Conservation (phyloP, 2,329 filamentous ascomycete genomes). For the Aschersonia sp. region DNA sequence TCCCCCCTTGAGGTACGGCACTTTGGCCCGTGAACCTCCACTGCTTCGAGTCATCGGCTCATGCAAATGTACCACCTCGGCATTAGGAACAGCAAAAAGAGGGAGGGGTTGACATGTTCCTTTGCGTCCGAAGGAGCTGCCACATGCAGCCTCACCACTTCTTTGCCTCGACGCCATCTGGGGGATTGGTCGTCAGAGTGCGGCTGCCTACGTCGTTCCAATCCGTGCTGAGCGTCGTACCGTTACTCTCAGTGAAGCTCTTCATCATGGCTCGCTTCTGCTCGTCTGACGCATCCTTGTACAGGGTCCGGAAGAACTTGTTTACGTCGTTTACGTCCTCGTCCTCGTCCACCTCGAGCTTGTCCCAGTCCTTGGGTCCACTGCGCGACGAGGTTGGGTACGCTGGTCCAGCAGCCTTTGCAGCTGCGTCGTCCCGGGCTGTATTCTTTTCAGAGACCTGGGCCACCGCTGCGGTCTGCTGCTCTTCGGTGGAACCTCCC, state of each 20-base stretch:
- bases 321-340: slow-evolving; percentile 52
- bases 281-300: slow-evolving; percentile 61
- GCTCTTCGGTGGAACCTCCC: neutral
- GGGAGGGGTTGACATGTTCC: neutral
- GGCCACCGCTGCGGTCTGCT: no score
- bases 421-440: neutral
- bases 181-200: slow-evolving; percentile 57
- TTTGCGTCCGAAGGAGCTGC: neutral
- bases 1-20: no score
- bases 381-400: slow-evolving; percentile 80
- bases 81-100: no score
- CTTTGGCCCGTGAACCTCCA: no score
- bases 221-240: slow-evolving; percentile 81
- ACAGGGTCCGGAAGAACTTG: slow-evolving; percentile 81
- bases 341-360: slow-evolving; percentile 41
- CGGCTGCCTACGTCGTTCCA: slow-evolving; percentile 69
- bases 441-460: no score
- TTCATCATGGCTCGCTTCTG: slow-evolving; percentile 94
- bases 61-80: no score
- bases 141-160: slow-evolving; percentile 34
- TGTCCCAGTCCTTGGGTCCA: slow-evolving; percentile 89
- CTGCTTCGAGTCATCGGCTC: no score
- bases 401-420: slow-evolving; percentile 24
- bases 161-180: slow-evolving; percentile 65
- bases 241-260: slow-evolving; percentile 87